Evolutionary conservation across 257 asterid species (phyloP), one percentile per base, ranked within the genome.

Genomic region (Nicotiana attenuata): DNA sequence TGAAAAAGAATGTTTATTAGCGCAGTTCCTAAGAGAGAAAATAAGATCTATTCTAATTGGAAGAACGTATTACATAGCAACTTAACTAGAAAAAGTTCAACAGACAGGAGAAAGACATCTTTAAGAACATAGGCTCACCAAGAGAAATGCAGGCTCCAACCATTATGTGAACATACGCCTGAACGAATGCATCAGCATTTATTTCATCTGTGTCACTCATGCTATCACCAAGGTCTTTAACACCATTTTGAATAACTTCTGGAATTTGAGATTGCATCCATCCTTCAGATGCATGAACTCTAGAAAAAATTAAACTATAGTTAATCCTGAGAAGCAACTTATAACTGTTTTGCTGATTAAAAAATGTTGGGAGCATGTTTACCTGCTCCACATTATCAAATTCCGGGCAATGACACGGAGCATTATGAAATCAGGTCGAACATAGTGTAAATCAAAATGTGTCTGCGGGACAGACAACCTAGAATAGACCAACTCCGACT

Each of bases 321-420:
- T 15, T 19, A 26, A 47, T 52, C 69, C 15, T 53, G 76, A 29
- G 68, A 82, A 38, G 65, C 38, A 80, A 35, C 75, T 31, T 71
- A 77, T 10, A 66, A 38, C 67, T n/a, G 19, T 52, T 38, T 64
- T 78, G 66, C 26, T 31, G 26, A 29, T 73, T 65, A 64, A 59
- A 26, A 75, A 75, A 45, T 50, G 80, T 75, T 24, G 16, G 24
- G 45, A 81, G 35, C 81, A 84, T 81, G 80, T 10, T 17, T 89
- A 96, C 99, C 99, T 96, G 97, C 91, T 92, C 99, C 99, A 96
- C 84, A 90, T 82, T 84, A 94, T 93, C 91, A 96, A 88, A 88
- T 92, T 96, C 84, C 92, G 94, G 80, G 99, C 97, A 89, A 96
- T 87, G 81, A 96, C 97, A 73, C 95, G 95, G 20, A 96, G 96